phyloP scores from a whole-genome alignment of 2,329 filamentous ascomycete species.

The Sporothrix luriei region DNA sequence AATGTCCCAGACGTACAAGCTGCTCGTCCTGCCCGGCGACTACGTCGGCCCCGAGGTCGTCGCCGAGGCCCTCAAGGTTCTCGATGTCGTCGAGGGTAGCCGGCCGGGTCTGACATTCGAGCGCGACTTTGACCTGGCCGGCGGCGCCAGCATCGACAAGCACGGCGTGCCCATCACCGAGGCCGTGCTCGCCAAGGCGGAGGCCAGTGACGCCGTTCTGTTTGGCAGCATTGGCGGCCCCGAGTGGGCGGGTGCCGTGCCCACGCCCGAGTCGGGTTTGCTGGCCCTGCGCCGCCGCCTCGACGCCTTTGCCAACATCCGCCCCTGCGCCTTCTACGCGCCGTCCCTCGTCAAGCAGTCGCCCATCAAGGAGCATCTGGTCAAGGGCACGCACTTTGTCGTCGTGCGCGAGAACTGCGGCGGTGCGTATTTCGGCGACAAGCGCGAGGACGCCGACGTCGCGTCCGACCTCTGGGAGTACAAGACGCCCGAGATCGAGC shows the following conservation, averaged over 20 bases:
- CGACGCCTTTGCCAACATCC: constrained; percentile 55
- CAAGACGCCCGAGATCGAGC: constrained; percentile 49
- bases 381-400: constrained; percentile 52
- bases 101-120: constrained; percentile 42
- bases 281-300: constrained; percentile 47
- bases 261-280: constrained; percentile 51
- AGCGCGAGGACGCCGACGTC: constrained; percentile 48
- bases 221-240: constrained; percentile 54
- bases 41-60: constrained; percentile 54
- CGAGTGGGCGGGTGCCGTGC: constrained; percentile 48
- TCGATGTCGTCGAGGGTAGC: constrained; percentile 46
- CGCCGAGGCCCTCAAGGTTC: constrained; percentile 50
- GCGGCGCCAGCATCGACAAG: constrained; percentile 49
- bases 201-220: constrained; percentile 49
- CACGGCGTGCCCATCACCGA: constrained; percentile 51
- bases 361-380: constrained; percentile 51
- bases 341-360: constrained; percentile 44
- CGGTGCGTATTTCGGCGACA: constrained; percentile 54
- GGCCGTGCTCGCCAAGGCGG: constrained; percentile 47
- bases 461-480: constrained; percentile 56
- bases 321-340: constrained; percentile 52
- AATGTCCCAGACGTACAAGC: constrained; percentile 37
- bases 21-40: constrained; percentile 52
- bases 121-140: constrained; percentile 37
- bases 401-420: constrained; percentile 55